Conservation (phyloP, 352 stramenopile species). For the Globisporangium abappressorium region DNA sequence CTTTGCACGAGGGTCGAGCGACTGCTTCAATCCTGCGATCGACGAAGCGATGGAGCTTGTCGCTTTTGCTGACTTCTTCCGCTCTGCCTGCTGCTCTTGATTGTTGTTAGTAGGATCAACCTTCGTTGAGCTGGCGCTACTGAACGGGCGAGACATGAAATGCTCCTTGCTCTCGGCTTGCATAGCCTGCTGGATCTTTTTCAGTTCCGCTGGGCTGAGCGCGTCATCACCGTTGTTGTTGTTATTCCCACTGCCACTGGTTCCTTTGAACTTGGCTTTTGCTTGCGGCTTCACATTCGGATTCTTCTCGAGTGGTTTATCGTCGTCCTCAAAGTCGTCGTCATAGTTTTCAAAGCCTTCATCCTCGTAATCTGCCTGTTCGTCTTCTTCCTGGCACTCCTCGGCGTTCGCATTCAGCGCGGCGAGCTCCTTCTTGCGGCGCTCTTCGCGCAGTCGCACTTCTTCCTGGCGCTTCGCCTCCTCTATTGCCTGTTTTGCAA, state of each 20-base stretch:
- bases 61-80: constrained; percentile 12
- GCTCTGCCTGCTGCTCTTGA: constrained; percentile 14
- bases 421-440: constrained; percentile 47
- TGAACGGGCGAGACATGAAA: constrained; percentile 28
- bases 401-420: constrained; percentile 71
- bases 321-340: constrained; percentile 52
- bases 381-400: constrained; percentile 64
- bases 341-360: constrained; percentile 68
- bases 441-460: constrained; percentile 36
- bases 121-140: constrained; percentile 17
- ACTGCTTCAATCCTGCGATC: constrained; percentile 73
- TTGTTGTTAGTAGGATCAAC: background rate
- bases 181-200: constrained; percentile 62
- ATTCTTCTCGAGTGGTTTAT: constrained; percentile 21
- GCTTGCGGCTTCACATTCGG: constrained; percentile 11
- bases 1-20: constrained; percentile 57
- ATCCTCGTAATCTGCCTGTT: constrained; percentile 52
- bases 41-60: constrained; percentile 47
- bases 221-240: constrained; percentile 19
- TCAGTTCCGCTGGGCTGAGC: constrained; percentile 25
- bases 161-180: constrained; percentile 60
- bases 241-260: background rate
- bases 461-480: constrained; percentile 47
- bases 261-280: constrained; percentile 19
- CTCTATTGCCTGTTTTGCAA: constrained; percentile 42